Base-by-base conservation (phyloP, 2,329 filamentous ascomycete species). In the Fusarium sp. region DNA sequence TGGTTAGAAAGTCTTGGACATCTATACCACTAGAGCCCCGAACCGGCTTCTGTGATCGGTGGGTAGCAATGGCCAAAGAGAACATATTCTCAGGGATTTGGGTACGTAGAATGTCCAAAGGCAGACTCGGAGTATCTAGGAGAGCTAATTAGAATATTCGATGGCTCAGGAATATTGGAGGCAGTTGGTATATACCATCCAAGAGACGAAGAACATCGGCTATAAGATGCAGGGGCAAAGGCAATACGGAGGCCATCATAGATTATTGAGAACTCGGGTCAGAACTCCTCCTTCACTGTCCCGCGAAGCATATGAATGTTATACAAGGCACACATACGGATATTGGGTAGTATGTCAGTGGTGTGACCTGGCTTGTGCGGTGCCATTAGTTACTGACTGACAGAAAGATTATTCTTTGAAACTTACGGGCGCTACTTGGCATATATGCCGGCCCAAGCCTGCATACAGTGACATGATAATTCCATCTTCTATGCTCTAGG, bases 181-280 rank as follows among this genome's bases (percentile, higher is more conserved):
- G 72, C 1, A 74, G 62, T 10, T 65, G n/a, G n/a, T n/a, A n/a
- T n/a, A n/a, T n/a, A n/a, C n/a, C n/a, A n/a, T n/a, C n/a, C n/a
- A 74, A 54, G 34, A 70, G 44, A 11, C 57, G 30, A 14, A 74
- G 62, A 41, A 74, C 72, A 52, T 72, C 70, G 51, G 70, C 68
- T 14, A 72, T 30, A 14, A 74, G 44, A 53, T 74, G 72, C 14
- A 72, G 58, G 12, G 72, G 72, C n/a, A 74, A 49, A 18, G 72
- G 70, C 10, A 58, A 54, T 46, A 74, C 48, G 46, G 63, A 53
- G 39, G 71, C 62, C 71, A 74, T 74, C 41, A 30, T 37, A n/a
- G 18, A 37, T 9, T 18, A 18, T 19, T 50, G 30, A 46, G 12
- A 42, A 44, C n/a, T 7, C n/a, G 7, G 9, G n/a, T 34, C 21